These are phyloP conservation scores for Hanseniaspora nectarophila DNA, from an alignment of 805 yeast species.

Conservation along the genomic window DNA sequence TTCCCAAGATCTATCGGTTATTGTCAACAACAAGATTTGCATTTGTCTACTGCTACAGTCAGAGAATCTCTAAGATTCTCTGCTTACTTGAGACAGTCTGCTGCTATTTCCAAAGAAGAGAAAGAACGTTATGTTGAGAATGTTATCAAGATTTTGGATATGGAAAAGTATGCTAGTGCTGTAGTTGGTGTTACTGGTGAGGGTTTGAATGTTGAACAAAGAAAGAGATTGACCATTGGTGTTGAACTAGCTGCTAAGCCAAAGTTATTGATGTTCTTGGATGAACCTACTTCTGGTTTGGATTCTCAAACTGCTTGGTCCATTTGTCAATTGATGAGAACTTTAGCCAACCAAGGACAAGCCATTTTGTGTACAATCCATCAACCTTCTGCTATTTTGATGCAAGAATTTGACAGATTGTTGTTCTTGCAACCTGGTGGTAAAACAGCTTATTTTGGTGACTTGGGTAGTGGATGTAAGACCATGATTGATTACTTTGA, in stretches of 20 bases:
- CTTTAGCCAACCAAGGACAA: conserved; percentile 50
- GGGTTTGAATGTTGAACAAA: conserved; percentile 50
- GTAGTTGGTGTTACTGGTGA: conserved; percentile 57
- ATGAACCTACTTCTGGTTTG: conserved; percentile 57
- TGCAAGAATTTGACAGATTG: conserved; percentile 50
- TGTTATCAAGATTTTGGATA: conserved; percentile 48
- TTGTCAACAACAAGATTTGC: conserved; percentile 64
- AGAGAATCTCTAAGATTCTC: conserved; percentile 55
- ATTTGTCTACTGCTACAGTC: conserved; percentile 50
- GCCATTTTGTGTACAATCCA: conserved; percentile 61
- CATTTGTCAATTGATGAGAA: conserved; percentile 44
- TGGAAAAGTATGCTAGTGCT: conserved; percentile 55
- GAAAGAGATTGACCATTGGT: conserved; percentile 49
- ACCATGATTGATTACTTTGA: conserved; percentile 52
- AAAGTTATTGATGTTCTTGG: conserved; percentile 42
- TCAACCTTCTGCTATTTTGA: conserved; percentile 54
- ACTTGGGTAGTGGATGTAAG: conserved; percentile 43
- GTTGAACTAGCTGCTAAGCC: conserved; percentile 57
- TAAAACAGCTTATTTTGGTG: conserved; percentile 59
- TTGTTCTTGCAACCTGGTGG: conserved; percentile 58
- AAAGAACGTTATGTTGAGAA: conserved; percentile 52
- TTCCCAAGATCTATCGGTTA: conserved; percentile 51
- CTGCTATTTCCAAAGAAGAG: conserved; percentile 36
- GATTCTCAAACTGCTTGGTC: conserved; percentile 52
- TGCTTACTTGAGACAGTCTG: conserved; percentile 53